These are phyloP conservation scores for Amanita pseudoporphyria DNA, from an alignment of 768 basidiomycete species.

Conservation along the genomic window DNA sequence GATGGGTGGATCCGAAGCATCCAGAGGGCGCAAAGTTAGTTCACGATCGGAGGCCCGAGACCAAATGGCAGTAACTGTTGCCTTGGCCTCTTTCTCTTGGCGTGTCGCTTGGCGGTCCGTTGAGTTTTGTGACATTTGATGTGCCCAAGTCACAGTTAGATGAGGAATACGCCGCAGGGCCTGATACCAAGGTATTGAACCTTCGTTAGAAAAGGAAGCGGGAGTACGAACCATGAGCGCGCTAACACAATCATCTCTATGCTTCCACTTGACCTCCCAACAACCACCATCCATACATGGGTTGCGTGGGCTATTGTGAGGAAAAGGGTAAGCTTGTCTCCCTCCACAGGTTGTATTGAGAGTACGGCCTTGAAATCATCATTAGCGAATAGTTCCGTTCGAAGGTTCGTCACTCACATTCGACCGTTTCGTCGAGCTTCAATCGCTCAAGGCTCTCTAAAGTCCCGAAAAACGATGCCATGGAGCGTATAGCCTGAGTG, in stretches of 20 bases:
- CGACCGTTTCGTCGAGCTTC: neutral
- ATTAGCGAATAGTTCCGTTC: neutral
- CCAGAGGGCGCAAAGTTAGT: neutral
- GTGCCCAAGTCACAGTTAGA: conserved; percentile 73
- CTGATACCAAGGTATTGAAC: conserved; percentile 25
- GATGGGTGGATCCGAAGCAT: neutral
- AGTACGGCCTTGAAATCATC: neutral
- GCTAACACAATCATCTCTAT: conserved; percentile 65
- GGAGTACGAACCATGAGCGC: conserved; percentile 50
- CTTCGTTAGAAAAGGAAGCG: neutral
- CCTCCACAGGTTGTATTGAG: neutral
- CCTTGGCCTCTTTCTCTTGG: neutral
- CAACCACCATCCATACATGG: conserved; percentile 47
- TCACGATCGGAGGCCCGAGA: neutral
- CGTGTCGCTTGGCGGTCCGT: neutral
- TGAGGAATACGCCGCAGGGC: conserved; percentile 62
- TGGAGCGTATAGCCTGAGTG: conserved; percentile 37
- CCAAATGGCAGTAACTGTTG: neutral
- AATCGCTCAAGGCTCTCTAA: conserved; percentile 41
- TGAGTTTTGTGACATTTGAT: conserved; percentile 31
- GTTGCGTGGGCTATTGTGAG: conserved; percentile 50
- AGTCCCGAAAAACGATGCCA: conserved; percentile 53
- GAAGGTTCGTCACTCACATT: neutral
- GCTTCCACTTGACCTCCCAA: conserved; percentile 76
- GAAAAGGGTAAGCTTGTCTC: conserved; percentile 25